These are phyloP conservation scores for Leonotis leonurus DNA, from an alignment of 257 asterid genomes.

Conservation along the genomic window DNA sequence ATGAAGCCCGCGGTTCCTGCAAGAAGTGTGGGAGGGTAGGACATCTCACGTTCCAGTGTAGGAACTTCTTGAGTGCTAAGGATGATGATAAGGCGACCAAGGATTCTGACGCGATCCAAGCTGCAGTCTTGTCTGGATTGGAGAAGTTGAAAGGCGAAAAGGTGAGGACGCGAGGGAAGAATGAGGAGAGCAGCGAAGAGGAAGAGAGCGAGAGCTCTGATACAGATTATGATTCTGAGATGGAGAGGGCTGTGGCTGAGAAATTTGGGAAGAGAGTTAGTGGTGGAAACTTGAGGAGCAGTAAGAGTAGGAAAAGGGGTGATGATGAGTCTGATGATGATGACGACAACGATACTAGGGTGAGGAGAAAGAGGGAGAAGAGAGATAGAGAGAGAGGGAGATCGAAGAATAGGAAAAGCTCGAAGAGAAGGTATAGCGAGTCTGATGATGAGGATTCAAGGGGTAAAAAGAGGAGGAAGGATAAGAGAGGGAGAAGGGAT, in stretches of 20 bases:
- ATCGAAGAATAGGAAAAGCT: constrained; percentile 49
- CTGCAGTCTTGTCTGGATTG: constrained; percentile 61
- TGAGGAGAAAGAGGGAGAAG: constrained; percentile 28
- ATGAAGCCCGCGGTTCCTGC: constrained; percentile 88
- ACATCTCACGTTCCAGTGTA: constrained; percentile 84
- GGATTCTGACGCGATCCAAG: constrained; percentile 51
- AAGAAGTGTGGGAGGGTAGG: constrained; percentile 92
- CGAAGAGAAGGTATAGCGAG: constrained; percentile 33
- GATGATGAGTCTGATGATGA: constrained; percentile 31
- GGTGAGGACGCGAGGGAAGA: constrained; percentile 38
- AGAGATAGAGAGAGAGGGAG: constrained; percentile 55
- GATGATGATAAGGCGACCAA: constrained; percentile 34
- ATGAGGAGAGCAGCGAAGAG: constrained; percentile 47
- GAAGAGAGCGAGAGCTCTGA: constrained; percentile 74
- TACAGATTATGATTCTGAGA: constrained; percentile 74
- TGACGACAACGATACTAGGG: constrained; percentile 26
- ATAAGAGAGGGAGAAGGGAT: constrained; percentile 39
- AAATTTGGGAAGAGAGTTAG: constrained; percentile 38
- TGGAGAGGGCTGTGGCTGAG: constrained; percentile 58
- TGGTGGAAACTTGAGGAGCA: constrained; percentile 27
- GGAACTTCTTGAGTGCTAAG: constrained; percentile 86
- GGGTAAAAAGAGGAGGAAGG: constrained; percentile 42
- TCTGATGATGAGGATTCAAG: constrained; percentile 50
- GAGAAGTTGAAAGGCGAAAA: constrained; percentile 66
- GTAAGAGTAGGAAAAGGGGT: constrained; percentile 33